Evolutionary conservation across 169 alveolate species (phyloP), one percentile per base, ranked within the genome.

Genomic region (Cryptosporidium canis): DNA sequence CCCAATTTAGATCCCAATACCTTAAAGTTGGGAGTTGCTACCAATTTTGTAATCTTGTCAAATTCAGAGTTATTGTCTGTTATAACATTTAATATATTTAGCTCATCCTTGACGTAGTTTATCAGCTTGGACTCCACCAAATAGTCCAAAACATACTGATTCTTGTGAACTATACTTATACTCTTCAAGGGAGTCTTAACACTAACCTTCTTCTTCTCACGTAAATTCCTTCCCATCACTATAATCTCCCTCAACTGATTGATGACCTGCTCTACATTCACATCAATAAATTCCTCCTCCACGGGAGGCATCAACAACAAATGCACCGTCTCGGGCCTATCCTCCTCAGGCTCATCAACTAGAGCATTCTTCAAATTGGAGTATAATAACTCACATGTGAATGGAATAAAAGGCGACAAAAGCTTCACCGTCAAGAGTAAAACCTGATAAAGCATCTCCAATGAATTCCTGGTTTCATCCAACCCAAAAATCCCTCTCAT

Each of bases 401-500:
- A 97, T 0, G 99, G 99, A 24, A 97, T 95, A 90, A 96, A 93
- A 18, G 99, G 98, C 14, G 98, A 94, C 90, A 83, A 53, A 37
- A 91, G 48, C 45, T 83, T 90, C 1, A 95, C 94, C 83, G 97
- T 95, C 33, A 96, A 93, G 67, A 96, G 92, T 33, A 97, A 91
- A 12, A 98, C 96, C 66, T 92, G 96, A 90, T 93, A 97, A 43
- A 97, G 92, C 41, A 97, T 94, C 71, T 96, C 94, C 48, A 98
- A 90, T 12, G 99, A 91, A 27, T 91, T 94, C 43, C 83, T 35
- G 65, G 97, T 91, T 64, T 97, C 98, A 53, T 91, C 95, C 67
- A 85, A 85, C 21, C 99, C 99, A 53, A 91, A 83, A 48, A 94
- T 97, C 12, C 99, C 99, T 85, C 98, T 95, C 97, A 98, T 95